These are phyloP conservation scores for Centaurea solstitialis DNA, from an alignment of 129 eudicot genomes.

Conservation along the genomic window DNA sequence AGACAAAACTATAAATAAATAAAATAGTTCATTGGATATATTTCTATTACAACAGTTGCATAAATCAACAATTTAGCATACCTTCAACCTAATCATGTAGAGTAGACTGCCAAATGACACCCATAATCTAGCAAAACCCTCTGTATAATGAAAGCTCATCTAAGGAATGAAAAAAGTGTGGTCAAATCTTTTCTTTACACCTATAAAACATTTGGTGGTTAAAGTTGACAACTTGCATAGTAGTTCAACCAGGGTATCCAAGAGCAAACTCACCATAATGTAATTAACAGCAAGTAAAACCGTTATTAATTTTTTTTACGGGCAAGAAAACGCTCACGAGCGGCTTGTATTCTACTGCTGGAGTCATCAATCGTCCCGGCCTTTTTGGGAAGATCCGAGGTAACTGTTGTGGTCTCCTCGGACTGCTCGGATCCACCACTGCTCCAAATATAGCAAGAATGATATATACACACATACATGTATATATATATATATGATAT, in stretches of 20 bases:
- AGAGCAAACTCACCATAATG: neutral
- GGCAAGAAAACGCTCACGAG: conserved; percentile 90
- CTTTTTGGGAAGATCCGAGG: conserved; percentile 26
- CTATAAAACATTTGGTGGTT: neutral
- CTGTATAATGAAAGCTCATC: neutral
- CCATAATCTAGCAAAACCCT: neutral
- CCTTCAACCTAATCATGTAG: neutral
- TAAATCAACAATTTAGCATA: neutral
- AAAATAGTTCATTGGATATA: neutral
- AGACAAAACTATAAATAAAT: neutral
- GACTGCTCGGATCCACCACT: conserved; percentile 67
- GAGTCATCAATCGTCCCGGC: conserved; percentile 52
- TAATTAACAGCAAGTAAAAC: neutral
- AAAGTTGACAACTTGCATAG: neutral
- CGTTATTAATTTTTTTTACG: conserved; percentile 56
- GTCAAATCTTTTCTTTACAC: neutral
- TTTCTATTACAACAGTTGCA: neutral
- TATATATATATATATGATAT: neutral
- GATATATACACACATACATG: neutral
- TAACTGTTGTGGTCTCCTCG: conserved; percentile 31
- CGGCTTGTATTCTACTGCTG: conserved; percentile 68
- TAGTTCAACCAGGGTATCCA: neutral
- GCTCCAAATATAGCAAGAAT: conserved; percentile 33
- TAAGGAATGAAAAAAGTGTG: neutral
- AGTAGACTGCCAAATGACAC: too few species aligned